Evolutionary conservation across 164 flowering plant species (phyloP).

Genomic region (Annona squamosa): DNA sequence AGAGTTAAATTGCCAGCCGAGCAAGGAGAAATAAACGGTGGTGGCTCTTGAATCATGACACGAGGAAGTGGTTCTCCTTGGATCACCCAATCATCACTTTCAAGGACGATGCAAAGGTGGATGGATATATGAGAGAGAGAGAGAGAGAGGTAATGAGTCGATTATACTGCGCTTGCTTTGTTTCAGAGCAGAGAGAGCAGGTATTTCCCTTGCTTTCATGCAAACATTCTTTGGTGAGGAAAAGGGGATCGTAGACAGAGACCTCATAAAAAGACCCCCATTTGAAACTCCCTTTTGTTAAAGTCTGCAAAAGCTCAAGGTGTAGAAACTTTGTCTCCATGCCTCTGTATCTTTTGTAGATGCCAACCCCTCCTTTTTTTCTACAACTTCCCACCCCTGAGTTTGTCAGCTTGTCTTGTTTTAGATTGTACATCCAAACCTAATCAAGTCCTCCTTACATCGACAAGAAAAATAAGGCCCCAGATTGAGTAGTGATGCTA

Average conservation of each 20-base stretch:
- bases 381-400: not conserved
- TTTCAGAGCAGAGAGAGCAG: constrained; percentile 28
- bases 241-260: constrained; percentile 20
- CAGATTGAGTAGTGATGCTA: too few relatives aligned
- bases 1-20: too few relatives aligned
- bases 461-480: too few relatives aligned
- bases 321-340: constrained; percentile 82
- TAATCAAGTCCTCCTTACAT: too few relatives aligned
- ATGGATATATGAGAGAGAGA: not conserved
- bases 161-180: not conserved
- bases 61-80: constrained; percentile 26
- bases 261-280: constrained; percentile 36
- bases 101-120: constrained; percentile 19
- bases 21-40: not conserved
- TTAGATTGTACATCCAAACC: constrained; percentile 1
- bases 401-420: constrained; percentile 20
- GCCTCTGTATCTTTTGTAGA: constrained; percentile 32
- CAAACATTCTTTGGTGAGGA: constrained; percentile 18
- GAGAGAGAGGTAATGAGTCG: not conserved
- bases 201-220: constrained; percentile 62
- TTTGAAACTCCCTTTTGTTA: constrained; percentile 32
- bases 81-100: constrained; percentile 42
- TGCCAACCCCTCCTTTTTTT: constrained; percentile 19
- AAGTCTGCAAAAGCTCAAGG: constrained; percentile 54
- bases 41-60: constrained; percentile 12